phyloP scores from a whole-genome alignment of 2,329 filamentous ascomycete genomes.

The Sporothrix sp. region DNA sequence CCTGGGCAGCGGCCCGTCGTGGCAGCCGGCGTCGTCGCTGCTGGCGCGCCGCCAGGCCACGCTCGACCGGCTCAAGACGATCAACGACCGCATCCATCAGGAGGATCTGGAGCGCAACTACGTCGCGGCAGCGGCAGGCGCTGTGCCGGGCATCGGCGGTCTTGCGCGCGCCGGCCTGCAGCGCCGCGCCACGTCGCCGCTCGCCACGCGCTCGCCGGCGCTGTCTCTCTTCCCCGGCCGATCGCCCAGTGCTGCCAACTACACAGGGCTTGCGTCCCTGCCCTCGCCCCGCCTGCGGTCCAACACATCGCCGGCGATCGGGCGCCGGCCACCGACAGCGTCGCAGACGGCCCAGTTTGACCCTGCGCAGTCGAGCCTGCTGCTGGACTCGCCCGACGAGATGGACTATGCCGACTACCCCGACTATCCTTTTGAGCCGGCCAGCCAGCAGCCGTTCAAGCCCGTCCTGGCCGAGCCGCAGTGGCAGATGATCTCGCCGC shows the following conservation, averaged over 20 bases:
- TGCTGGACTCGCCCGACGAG: slow-evolving; percentile 34
- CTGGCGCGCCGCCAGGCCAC: slow-evolving; percentile 50
- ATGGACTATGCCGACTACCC: slow-evolving; percentile 15
- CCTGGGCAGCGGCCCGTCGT: slow-evolving; percentile 29
- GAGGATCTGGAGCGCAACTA: slow-evolving; percentile 23
- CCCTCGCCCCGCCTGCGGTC: slow-evolving; percentile 37
- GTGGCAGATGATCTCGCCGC: slow-evolving; percentile 39
- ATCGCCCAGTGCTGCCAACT: slow-evolving; percentile 16
- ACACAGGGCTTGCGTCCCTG: slow-evolving; percentile 19
- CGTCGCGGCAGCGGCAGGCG: not conserved
- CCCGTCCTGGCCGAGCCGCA: slow-evolving; percentile 33
- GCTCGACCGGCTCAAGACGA: slow-evolving; percentile 46
- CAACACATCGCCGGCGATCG: slow-evolving; percentile 41
- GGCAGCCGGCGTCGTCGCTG: slow-evolving; percentile 30
- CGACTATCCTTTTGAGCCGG: too few species aligned
- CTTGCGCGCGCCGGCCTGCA: slow-evolving; percentile 15
- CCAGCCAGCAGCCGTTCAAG: slow-evolving; percentile 22
- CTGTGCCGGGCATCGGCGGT: not conserved
- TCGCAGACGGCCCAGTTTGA: too few species aligned
- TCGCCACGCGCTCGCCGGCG: slow-evolving; percentile 34
- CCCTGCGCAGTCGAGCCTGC: slow-evolving; percentile 27
- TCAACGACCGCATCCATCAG: slow-evolving; percentile 35
- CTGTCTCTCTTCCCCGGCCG: slow-evolving; percentile 37
- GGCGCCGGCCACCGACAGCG: too few species aligned
- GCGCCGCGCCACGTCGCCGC: slow-evolving; percentile 41